Conservation (phyloP, 1,284 basidiomycete genomes). For the Cutaneotrichosporon sp. region DNA sequence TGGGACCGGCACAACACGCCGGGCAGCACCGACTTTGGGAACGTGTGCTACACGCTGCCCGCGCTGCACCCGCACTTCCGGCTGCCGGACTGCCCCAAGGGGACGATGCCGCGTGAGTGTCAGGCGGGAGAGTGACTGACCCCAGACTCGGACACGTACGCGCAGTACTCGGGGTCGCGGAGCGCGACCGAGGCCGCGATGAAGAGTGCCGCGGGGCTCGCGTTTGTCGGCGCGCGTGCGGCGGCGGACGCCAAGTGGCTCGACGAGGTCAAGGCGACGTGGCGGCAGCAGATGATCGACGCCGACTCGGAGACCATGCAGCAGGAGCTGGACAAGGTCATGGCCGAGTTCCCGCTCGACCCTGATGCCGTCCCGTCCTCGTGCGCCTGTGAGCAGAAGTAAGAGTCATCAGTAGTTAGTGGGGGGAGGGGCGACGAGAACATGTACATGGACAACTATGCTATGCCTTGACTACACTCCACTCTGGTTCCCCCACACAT, state of each 20-base stretch:
- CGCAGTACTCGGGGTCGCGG: slow-evolving; percentile 4
- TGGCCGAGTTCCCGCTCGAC: slow-evolving; percentile 7
- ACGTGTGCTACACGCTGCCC: slow-evolving; percentile 13
- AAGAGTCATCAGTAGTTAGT: neutral
- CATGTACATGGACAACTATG: no score
- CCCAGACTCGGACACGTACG: slow-evolving; percentile 17
- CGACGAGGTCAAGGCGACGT: neutral
- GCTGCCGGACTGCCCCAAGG: slow-evolving; percentile 12
- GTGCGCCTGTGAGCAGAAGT: neutral
- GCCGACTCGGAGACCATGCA: neutral
- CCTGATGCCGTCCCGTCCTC: neutral
- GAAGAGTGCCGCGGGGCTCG: slow-evolving; percentile 10
- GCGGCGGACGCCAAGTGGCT: slow-evolving; percentile 10
- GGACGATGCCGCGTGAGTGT: slow-evolving; percentile 5
- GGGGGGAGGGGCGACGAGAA: neutral
- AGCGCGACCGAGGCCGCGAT: slow-evolving; percentile 3
- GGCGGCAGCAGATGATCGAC: slow-evolving; percentile 12
- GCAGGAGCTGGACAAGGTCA: neutral
- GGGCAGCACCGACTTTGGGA: slow-evolving; percentile 19
- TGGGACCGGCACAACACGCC: slow-evolving; percentile 6
- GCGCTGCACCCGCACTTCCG: slow-evolving; percentile 14
- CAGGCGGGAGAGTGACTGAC: neutral
- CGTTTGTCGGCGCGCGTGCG: slow-evolving; percentile 7
- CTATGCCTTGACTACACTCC: no score
- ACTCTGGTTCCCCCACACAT: no score